These are phyloP conservation scores for Mycena galericulata DNA, from an alignment of 768 basidiomycete genomes.

Conservation along the genomic window DNA sequence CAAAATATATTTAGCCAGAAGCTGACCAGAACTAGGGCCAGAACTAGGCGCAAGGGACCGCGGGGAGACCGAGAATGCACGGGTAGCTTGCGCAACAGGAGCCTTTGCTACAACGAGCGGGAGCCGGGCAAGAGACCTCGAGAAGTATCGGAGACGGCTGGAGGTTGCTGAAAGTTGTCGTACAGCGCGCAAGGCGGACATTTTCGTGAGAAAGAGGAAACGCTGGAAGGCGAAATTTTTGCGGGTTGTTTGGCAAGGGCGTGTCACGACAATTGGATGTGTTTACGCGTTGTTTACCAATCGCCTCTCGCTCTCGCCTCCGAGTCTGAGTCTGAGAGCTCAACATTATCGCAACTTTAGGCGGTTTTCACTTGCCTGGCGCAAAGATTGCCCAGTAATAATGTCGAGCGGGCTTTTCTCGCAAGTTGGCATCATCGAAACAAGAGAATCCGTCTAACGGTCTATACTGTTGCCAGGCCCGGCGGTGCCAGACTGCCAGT, in stretches of 20 bases:
- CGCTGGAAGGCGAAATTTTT: neutral
- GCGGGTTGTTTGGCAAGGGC: conserved; percentile 18
- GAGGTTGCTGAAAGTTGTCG: neutral
- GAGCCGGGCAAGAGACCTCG: neutral
- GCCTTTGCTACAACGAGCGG: neutral
- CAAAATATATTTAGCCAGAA: too few species aligned
- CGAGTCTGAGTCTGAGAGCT: too few species aligned
- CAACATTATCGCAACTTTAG: too few species aligned
- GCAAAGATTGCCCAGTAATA: too few species aligned
- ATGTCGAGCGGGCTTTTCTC: too few species aligned
- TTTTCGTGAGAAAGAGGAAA: neutral
- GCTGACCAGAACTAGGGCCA: too few species aligned
- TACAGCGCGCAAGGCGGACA: conserved; percentile 20
- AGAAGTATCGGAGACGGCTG: neutral
- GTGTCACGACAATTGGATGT: conserved; percentile 3
- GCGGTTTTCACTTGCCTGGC: too few species aligned
- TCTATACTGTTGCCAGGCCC: too few species aligned
- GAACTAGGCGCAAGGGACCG: neutral
- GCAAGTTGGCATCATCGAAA: too few species aligned
- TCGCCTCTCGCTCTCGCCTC: too few species aligned
- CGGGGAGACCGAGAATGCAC: conserved; percentile 8
- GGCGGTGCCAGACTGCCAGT: too few species aligned
- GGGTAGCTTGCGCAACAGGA: neutral
- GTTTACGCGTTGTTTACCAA: conserved; percentile 12
- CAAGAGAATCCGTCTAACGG: too few species aligned